Evolutionary conservation across 176 grass and related monocot species (phyloP).

Genomic region (Panicum miliaceum): DNA sequence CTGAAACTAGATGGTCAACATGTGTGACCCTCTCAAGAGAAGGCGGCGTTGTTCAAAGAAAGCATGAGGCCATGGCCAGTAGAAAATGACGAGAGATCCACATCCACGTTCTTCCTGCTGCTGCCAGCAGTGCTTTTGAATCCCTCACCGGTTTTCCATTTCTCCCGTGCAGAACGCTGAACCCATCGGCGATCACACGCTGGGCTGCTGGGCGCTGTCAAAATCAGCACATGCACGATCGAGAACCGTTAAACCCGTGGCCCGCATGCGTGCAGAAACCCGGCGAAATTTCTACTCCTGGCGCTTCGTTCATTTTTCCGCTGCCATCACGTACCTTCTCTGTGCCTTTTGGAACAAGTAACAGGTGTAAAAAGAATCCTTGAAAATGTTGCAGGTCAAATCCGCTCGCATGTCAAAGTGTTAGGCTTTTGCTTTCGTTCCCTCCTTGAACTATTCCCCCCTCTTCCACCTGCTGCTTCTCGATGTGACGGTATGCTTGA

Average conservation of each 20-base stretch:
- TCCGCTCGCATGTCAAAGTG: not conserved
- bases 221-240: not conserved
- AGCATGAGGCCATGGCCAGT: not conserved
- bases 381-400: conserved; percentile 24
- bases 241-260: not conserved
- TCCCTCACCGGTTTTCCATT: not conserved
- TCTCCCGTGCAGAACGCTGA: conserved; percentile 3
- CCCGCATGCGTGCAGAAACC: not conserved
- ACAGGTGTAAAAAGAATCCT: not conserved
- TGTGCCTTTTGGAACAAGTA: conserved; percentile 18
- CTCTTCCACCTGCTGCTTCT: not conserved
- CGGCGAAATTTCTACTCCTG: not conserved
- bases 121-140: not conserved
- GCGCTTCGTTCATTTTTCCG: not conserved
- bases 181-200: not conserved
- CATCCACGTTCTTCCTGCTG: not conserved
- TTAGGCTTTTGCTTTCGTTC: not conserved
- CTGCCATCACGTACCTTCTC: not conserved
- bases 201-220: not conserved
- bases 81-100: not conserved
- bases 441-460: not conserved
- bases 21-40: not conserved
- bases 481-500: conserved; percentile 23
- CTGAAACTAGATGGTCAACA: not conserved
- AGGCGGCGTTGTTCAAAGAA: not conserved